Evolutionary conservation across 106 monocot species (phyloP), one percentile per base, ranked within the genome.

Genomic region (Acorus gramineus): DNA sequence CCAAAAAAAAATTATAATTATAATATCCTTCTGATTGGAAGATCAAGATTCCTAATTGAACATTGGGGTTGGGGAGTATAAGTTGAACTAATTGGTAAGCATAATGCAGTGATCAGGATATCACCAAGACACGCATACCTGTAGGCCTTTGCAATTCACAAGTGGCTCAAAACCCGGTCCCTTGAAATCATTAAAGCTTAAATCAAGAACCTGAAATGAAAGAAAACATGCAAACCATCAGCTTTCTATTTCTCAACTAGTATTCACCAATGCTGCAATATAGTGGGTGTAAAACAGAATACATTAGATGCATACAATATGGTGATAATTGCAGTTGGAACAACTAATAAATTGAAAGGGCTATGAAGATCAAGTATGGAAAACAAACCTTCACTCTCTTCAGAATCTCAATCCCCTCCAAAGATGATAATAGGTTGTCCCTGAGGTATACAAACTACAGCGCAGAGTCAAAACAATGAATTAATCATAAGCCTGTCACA

Each of bases 361-460:
- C 60, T 10, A 49, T n/a, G 52, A 62, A 47, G 6, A 2, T 63
- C 6, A 65, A 3, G 28, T 5, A 47, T 9, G 46, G 47, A 75
- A 59, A 52, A 7, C 49, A 53, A 63, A 98, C 96, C 79, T 98
- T 98, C 52, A 98, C 83, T 46, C 83, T 65, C 57, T 83, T 87
- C 76, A 98, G 72, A 55, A 79, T 78, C 64, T 92, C 87, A 69
- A 98, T 84, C 13, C 96, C 96, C 72, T 88, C 91, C 11, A 98
- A 66, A 57, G 91, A 92, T 81, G 92, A 85, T 52, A 98, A 67
- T 8, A 90, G 82, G 71, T 98, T 98, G 71, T 98, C 96, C 78
- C 96, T 98, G 68, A 98, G 82, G 78, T 98, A 98, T 67, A 98
- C 87, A 98, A 98, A 98, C 96, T 98, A 76, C 54, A 84, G 68